These are phyloP conservation scores for Plasmodium vivax DNA, from an alignment of 169 alveolate species.

Conservation along the genomic window DNA sequence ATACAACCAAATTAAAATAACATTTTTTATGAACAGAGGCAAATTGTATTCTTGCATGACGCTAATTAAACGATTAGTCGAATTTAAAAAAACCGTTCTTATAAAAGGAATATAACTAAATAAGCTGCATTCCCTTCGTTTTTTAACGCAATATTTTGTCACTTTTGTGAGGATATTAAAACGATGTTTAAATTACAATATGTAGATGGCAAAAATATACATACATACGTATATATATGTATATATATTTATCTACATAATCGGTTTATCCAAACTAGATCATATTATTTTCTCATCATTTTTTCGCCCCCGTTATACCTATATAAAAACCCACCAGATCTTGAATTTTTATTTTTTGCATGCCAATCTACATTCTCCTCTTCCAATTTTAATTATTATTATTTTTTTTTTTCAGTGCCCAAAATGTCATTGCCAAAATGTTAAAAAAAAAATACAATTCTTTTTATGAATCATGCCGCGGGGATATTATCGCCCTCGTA, in stretches of 20 bases:
- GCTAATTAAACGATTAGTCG: neutral
- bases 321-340: neutral
- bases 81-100: neutral
- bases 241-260: neutral
- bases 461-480: neutral
- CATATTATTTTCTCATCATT: neutral
- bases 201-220: neutral
- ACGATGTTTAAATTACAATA: neutral
- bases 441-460: neutral
- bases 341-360: neutral
- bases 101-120: neutral
- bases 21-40: neutral
- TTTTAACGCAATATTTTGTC: neutral
- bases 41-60: neutral
- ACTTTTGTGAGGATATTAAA: neutral
- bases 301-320: neutral
- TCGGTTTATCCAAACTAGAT: neutral
- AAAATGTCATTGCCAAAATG: neutral
- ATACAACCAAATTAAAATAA: neutral
- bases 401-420: neutral
- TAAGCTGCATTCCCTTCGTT: neutral
- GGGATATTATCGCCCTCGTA: neutral
- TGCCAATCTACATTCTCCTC: conserved; percentile 3
- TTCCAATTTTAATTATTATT: neutral
- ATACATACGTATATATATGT: neutral